phyloP scores from a whole-genome alignment of 2,329 filamentous ascomycete genomes.

The Paraphoma chrysanthemicola region DNA sequence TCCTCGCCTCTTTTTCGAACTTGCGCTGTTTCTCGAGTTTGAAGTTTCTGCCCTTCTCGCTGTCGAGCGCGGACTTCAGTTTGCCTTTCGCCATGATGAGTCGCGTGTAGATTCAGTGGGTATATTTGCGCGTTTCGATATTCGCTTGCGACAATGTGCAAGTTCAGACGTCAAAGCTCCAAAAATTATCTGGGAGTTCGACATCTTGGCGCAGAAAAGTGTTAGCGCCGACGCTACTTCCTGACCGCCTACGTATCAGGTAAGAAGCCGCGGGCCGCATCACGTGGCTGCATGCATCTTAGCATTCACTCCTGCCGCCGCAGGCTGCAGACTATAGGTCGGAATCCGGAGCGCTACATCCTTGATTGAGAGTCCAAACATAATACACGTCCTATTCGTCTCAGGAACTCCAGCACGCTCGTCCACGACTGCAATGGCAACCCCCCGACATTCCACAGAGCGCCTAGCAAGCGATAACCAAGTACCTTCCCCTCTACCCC shows the following conservation, averaged over 20 bases:
- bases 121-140: neutral
- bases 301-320: conserved; percentile 13
- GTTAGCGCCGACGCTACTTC: conserved; percentile 31
- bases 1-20: conserved; percentile 63
- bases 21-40: conserved; percentile 80
- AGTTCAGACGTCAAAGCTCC: conserved; percentile 27
- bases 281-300: conserved; percentile 25
- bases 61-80: conserved; percentile 65
- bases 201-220: conserved; percentile 47
- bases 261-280: conserved; percentile 31
- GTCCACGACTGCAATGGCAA: too few relatives aligned
- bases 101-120: neutral
- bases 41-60: conserved; percentile 69
- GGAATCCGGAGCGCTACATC: too few relatives aligned
- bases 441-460: conserved; percentile 24
- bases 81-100: conserved; percentile 56
- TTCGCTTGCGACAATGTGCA: conserved; percentile 4
- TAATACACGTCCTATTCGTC: neutral
- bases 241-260: conserved; percentile 38
- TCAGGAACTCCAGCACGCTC: too few relatives aligned
- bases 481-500: conserved; percentile 15
- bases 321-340: too few relatives aligned
- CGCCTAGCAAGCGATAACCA: conserved; percentile 30
- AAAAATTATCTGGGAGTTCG: conserved; percentile 34
- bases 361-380: neutral